Percentiles rank a stretch among this genome's conserved stretches.
Evolutionary conservation across 2,329 filamentous ascomycete species (phyloP).

Genomic region (Tolypocladium guangdongense): DNA sequence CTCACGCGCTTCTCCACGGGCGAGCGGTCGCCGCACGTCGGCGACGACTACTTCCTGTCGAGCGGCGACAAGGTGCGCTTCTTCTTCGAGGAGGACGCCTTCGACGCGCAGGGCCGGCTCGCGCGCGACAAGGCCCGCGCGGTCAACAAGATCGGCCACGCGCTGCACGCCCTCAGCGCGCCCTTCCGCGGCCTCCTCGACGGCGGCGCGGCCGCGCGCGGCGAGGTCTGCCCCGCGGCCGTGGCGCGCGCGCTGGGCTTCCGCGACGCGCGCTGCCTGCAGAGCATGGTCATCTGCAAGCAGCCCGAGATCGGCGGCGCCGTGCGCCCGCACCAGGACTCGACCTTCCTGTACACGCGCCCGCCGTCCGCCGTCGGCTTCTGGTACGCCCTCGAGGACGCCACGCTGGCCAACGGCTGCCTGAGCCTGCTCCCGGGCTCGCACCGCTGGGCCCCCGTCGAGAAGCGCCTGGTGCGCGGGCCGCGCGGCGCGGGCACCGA

Average conservation of each 20-base stretch:
- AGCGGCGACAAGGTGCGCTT: constrained; percentile 89
- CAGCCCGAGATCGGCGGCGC: constrained; percentile 91
- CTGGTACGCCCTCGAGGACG: constrained; percentile 96
- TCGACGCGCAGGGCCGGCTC: constrained; percentile 53
- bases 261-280: constrained; percentile 63
- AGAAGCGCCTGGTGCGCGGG: constrained; percentile 64
- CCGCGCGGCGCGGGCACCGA: constrained; percentile 45
- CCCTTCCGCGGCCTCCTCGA: constrained; percentile 53
- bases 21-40: constrained; percentile 63
- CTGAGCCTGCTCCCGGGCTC: constrained; percentile 76
- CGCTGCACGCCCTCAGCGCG: constrained; percentile 56
- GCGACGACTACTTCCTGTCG: constrained; percentile 86
- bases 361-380: constrained; percentile 86
- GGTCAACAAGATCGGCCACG: constrained; percentile 84
- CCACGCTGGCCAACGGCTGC: constrained; percentile 76
- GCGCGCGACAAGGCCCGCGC: constrained; percentile 70
- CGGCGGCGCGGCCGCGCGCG: constrained; percentile 27
- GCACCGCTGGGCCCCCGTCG: constrained; percentile 62
- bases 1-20: constrained; percentile 92
- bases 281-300: constrained; percentile 98
- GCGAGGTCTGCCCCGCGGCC: constrained; percentile 34
- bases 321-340: constrained; percentile 86
- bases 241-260: constrained; percentile 67
- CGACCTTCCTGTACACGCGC: constrained; percentile 82
- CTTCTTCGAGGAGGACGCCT: constrained; percentile 95